Evolutionary conservation across 805 yeast genomes (phyloP), one percentile per base, ranked within the genome.

Genomic region (Grigorovia transvaalensis): DNA sequence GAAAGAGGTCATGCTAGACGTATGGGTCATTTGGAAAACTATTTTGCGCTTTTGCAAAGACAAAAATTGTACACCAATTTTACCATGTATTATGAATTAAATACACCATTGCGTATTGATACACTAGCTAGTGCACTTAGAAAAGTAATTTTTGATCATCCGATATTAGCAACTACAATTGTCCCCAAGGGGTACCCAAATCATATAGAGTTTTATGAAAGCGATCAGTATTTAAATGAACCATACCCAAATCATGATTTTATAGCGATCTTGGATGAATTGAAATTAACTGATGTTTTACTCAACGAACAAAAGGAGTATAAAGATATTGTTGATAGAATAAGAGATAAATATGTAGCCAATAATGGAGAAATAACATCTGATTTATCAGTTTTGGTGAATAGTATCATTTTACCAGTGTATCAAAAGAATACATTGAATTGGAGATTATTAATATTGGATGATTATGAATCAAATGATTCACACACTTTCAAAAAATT

Each of bases 1-100:
- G 51, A 45, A 8, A 38, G 49, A 30, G 67, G 66, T 19, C 68
- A 64, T 56, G 64, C 64, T 2, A 58, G 68, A 52, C 59, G 60
- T 17, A 53, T 63, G 58, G 68, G 66, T 11, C 59, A 56, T 47
- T 35, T 63, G 33, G 67, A 64, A 50, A 57, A 60, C 48, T 57
- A 57, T 51, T 62, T 64, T 50, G 66, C 63, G 1, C 18, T 58
- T 13, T 33, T 56, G 20, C 60, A 56, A 46, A 59, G 67, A 48
- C 64, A 62, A 50, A 53, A 55, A 5, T 33, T 63, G 42, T 64
- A 64, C 41, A 45, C 57, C 7, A 61, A 58, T 50, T 64, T 63
- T 50, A 48, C 50, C 11, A 30, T 61, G 27, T 58, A 56, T 50
- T 55, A 59, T 19, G 60, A 59, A 43, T 45, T 62, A 46, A 58